Percentiles rank a stretch among this genome's conserved stretches.
These are phyloP conservation scores for Scheffersomyces segobiensis DNA, from an alignment of 1,139 yeast genomes.

Conservation along the genomic window DNA sequence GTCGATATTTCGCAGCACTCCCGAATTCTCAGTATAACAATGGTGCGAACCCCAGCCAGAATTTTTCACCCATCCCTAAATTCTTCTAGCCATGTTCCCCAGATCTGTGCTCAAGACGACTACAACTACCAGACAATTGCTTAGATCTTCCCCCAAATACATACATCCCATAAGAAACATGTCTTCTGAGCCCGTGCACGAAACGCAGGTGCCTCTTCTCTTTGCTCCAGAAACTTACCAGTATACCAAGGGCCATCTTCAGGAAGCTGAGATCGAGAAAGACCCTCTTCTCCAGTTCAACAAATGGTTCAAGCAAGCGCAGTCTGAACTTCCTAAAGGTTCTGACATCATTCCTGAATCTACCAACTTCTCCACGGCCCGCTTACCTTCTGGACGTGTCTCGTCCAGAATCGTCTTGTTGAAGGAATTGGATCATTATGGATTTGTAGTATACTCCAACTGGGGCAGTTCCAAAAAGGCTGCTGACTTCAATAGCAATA, in stretches of 20 bases:
- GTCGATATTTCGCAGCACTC: neutral
- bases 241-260: conserved; percentile 68
- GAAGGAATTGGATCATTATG: conserved; percentile 83
- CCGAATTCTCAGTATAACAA: neutral
- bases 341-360: conserved; percentile 69
- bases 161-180: neutral
- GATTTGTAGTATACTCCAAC: conserved; percentile 88
- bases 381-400: conserved; percentile 84
- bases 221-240: conserved; percentile 91
- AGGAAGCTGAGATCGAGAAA: conserved; percentile 49
- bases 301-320: conserved; percentile 85
- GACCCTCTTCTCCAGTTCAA: conserved; percentile 80
- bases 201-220: conserved; percentile 25
- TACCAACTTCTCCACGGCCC: conserved; percentile 79
- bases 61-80: neutral
- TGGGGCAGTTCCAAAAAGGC: conserved; percentile 88
- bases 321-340: conserved; percentile 46
- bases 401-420: conserved; percentile 81
- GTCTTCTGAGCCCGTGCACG: conserved; percentile 1
- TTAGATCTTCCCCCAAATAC: neutral
- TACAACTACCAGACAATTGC: neutral
- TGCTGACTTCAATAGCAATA: conserved; percentile 66
- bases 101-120: neutral
- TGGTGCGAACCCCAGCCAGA: neutral
- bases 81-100: neutral